Evolutionary conservation across 495 filamentous ascomycete species (phyloP), one percentile per base, ranked within the genome.

Genomic region (Penicillium waksmanii): DNA sequence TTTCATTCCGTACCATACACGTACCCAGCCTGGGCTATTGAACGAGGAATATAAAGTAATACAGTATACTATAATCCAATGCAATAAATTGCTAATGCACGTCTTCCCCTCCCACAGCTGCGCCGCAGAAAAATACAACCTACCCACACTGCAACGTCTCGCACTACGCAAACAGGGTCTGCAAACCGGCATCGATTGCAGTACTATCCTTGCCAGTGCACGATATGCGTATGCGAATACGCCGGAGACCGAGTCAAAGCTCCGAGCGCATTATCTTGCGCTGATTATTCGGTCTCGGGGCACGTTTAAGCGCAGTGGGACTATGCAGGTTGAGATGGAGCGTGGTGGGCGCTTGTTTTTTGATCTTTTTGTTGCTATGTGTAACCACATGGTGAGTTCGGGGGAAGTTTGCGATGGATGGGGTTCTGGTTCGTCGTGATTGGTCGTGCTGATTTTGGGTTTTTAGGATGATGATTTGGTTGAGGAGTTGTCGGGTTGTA

Each of bases 241-340:
- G 15, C 91, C 92, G 1, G 91, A 96, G 67, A 88, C 81, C 17
- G 93, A 97, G 80, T 93, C 90, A 25, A 90, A 90, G 72, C 83
- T 97, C 53, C 82, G 93, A 53, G 92, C 93, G 34, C 93, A 97
- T 75, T 97, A 96, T 66, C 86, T 97, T 23, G 92, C 92, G 25
- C 82, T 97, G 69, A 96, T 97, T 73, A 93, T 97, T 63, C 83
- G 92, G 61, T 88, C 86, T 66, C 81, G 91, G 60, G 81, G 80
- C 61, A 96, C 90, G 4, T 97, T 97, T 79, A 97, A 95, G 82
- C 80, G 90, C 38, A 96, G 91, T 74, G 92, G 92, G 60, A 96
- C 92, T n/a, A 96, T 96, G 92, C 92, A 96, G 76, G 84, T 89
- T 66, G 92, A 96, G 79, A 96, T 96, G 92, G 88, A 91, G 72